Conservation (phyloP, 768 basidiomycete genomes). For the Leccinellum luteum region DNA sequence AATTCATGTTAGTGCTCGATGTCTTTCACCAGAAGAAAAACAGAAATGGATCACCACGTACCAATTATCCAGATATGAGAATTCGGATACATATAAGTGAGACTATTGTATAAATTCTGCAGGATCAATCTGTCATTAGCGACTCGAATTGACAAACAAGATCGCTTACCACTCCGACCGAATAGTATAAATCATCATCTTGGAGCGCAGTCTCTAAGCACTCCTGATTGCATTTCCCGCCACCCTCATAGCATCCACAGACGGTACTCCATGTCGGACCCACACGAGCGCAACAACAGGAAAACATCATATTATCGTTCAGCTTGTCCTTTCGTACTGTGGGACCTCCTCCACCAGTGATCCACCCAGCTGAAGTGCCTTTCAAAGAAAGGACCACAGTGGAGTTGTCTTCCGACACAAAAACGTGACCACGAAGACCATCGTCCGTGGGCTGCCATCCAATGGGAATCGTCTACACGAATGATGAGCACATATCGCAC, state of each 20-base stretch:
- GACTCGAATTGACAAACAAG: background rate
- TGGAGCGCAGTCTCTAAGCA: constrained; percentile 78
- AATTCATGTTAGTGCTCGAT: background rate
- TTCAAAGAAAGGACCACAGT: constrained; percentile 89
- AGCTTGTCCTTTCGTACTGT: constrained; percentile 87
- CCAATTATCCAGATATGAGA: constrained; percentile 89
- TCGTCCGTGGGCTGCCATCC: constrained; percentile 92
- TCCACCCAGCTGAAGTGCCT: constrained; percentile 78
- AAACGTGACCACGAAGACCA: constrained; percentile 89
- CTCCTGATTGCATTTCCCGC: constrained; percentile 72
- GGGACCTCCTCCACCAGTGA: constrained; percentile 74
- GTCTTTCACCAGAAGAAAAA: background rate
- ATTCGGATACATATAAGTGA: constrained; percentile 86
- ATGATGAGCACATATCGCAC: background rate
- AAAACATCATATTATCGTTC: constrained; percentile 95
- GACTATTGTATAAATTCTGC: constrained; percentile 90
- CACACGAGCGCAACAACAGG: constrained; percentile 95
- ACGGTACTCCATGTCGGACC: constrained; percentile 93
- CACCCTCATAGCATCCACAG: constrained; percentile 79
- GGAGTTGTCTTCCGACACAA: constrained; percentile 77
- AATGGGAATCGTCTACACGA: constrained; percentile 59
- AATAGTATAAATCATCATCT: constrained; percentile 86
- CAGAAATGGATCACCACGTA: constrained; percentile 17
- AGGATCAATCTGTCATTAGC: background rate
- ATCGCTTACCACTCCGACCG: constrained; percentile 71